Evolutionary conservation across 495 filamentous ascomycete species (phyloP), one percentile per base, ranked within the genome.

Genomic region (Entonaema liquescens): DNA sequence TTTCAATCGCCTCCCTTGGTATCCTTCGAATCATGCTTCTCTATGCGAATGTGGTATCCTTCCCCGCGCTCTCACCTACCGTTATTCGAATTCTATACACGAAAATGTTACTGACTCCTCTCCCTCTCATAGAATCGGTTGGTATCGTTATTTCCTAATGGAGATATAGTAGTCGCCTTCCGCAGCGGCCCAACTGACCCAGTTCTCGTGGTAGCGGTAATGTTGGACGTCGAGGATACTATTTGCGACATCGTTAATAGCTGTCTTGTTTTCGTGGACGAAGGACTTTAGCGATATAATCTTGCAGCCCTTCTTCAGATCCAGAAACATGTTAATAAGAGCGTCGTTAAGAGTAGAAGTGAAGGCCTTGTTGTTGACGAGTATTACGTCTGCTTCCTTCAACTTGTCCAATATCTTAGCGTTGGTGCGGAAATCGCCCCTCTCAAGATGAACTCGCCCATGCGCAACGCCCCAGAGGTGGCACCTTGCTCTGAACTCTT

Each of bases 291-390:
- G 80, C 9, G 90, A 93, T 31, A 98, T 89, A 63, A 99, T 91
- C 78, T 91, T 89, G 76, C 91, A 92, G 28, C 96, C 96, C 55
- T 93, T 89, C 79, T 97, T 98, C 72, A 98, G 86, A 76, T 99
- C 95, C 66, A 99, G 79, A 76, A 99, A 99, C 82, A 97, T 91
- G 68, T 92, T 90, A 68, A 93, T 89, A 59, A 99, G 86, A 70
- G 89, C 86, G 74, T 92, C 90, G 80, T 98, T 99, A 61, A 97
- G 86, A 49, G 89, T 86, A 4, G 93, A 89, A 12, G 89, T 92
- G 78, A 99, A 99, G 21, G 92, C 95, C 80, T 98, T 92, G 79
- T 98, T 99, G 82, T 99, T 99, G 68, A 98, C 94, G 31, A 99
- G 85, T 23, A 99, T 87, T 26, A 98, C 93, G 77, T 99, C 95